Evolutionary conservation across 345 rosid species (phyloP), one percentile per base, ranked within the genome.

Genomic region (Iberis pinnata): DNA sequence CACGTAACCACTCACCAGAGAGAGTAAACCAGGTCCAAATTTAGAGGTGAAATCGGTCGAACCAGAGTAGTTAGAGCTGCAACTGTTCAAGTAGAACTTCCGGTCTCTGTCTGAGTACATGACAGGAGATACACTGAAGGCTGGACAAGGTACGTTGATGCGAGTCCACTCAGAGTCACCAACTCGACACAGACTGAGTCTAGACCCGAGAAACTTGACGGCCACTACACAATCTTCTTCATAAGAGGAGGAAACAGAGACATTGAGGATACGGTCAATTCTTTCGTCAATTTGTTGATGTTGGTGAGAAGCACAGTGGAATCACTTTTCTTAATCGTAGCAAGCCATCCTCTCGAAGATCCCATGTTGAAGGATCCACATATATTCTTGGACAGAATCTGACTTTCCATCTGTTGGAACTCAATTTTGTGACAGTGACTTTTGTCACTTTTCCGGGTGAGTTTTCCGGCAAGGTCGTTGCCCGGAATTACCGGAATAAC

Each of bases 131-230:
- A 18, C 31, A 50, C 31, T 8, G 42, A 33, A 50, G 18, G 8
- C 18, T 33, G 31, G 43, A 11, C 17, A n/a, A 51, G 56, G 29
- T 4, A 51, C 18, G 29, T 51, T 42, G 18, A 51, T 10, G 26
- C 29, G 29, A 42, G 61, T 56, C 61, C 50, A 56, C 41, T 43
- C 49, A 13, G 31, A 29, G 20, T 31, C 61, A 19, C 40, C 59
- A 7, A 5, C 7, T 14, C 47, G 12, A 53, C 58, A 53, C 9
- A 53, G 16, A 39, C 58, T 53, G 7, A 53, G 24, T 26, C 49
- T 33, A 2, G 49, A 56, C 40, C 49, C 41, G 29, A 27, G 19
- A 42, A 32, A 42, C 31, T 13, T 41, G 17, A 20, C 49, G 18
- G 60, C 36, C 18, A 31, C 49, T 0, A 56, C 49, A 26, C 29